phyloP scores from a whole-genome alignment of 345 rosid species.

The Clarkia xantiana region DNA sequence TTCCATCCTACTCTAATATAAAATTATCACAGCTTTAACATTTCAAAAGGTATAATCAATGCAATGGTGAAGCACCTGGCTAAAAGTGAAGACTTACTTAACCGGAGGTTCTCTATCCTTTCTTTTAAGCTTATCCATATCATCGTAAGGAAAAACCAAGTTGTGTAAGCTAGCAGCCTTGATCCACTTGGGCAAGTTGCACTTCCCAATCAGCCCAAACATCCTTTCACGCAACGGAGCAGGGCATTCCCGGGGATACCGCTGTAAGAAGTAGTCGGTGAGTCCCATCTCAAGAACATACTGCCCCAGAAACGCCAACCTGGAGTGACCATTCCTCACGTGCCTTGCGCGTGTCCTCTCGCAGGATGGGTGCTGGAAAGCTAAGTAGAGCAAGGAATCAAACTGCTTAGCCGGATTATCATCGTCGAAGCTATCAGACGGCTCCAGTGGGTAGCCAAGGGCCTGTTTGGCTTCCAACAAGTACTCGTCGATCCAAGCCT shows the following conservation, averaged over 20 bases:
- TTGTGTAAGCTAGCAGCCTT: constrained; percentile 81
- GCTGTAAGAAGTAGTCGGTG: constrained; percentile 72
- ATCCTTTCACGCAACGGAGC: constrained; percentile 93
- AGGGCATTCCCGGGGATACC: constrained; percentile 82
- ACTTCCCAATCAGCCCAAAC: constrained; percentile 85
- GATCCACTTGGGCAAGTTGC: constrained; percentile 72
- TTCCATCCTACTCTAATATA: no score
- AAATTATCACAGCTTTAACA: no score
- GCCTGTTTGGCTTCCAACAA: constrained; percentile 90
- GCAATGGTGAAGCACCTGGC: no score
- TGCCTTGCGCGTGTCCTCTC: constrained; percentile 78
- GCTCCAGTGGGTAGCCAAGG: constrained; percentile 68
- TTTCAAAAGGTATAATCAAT: no score
- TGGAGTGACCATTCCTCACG: constrained; percentile 71
- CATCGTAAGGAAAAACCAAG: constrained; percentile 85
- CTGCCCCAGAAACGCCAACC: constrained; percentile 74
- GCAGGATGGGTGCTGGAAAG: constrained; percentile 83
- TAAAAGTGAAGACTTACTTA: constrained; percentile 38
- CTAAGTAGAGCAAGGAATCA: constrained; percentile 64
- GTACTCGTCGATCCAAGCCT: constrained; percentile 85
- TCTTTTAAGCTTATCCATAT: constrained; percentile 55
- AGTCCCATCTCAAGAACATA: constrained; percentile 80
- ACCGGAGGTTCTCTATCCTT: constrained; percentile 77
- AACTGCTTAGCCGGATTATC: constrained; percentile 95
- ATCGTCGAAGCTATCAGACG: constrained; percentile 42